Conservation (phyloP, 116 monocot genomes). For the Dioscorea cayenensis region DNA sequence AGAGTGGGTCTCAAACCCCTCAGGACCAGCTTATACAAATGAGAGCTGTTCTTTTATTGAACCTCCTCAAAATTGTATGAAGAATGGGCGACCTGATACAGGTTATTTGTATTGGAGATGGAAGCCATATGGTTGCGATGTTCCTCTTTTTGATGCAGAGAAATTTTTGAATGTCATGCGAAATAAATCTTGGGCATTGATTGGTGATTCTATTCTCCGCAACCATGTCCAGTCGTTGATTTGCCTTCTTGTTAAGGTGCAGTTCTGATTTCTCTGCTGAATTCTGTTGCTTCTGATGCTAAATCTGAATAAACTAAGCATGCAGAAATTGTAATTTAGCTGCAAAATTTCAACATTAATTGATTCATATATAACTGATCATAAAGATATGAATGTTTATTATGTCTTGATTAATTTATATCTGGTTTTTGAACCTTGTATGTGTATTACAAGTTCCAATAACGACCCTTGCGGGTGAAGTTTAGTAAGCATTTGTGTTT, state of each 20-base stretch:
- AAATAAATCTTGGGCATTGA: constrained; percentile 52
- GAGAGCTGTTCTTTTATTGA: constrained; percentile 35
- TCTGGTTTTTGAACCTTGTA: no score
- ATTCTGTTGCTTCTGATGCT: neutral
- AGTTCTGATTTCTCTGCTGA: neutral
- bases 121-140: constrained; percentile 49
- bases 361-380: no score
- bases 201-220: constrained; percentile 64
- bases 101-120: constrained; percentile 61
- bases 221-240: constrained; percentile 58
- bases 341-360: no score
- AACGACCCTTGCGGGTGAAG: no score
- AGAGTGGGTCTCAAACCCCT: constrained; percentile 43
- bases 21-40: constrained; percentile 51
- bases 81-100: constrained; percentile 58
- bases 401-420: no score
- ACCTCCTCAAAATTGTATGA: constrained; percentile 47
- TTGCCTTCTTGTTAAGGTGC: constrained; percentile 58
- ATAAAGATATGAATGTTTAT: no score
- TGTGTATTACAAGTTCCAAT: no score
- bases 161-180: constrained; percentile 47
- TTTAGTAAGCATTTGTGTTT: no score
- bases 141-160: constrained; percentile 29
- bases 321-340: no score
- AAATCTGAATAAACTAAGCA: neutral